phyloP scores from a whole-genome alignment of 805 yeast genomes.

The Candida mattraensis region DNA sequence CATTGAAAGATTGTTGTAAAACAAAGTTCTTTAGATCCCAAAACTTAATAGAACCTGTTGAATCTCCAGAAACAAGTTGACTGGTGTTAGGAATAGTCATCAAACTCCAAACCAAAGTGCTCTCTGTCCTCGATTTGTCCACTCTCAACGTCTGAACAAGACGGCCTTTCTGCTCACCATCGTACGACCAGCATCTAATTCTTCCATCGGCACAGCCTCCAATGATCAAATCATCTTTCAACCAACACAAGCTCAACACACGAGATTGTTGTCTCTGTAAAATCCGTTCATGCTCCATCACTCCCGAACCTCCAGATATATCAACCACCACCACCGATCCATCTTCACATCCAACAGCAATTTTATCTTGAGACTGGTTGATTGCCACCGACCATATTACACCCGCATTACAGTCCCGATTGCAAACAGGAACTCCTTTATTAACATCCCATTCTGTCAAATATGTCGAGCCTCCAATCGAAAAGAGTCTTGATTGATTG shows the following conservation, averaged over 20 bases:
- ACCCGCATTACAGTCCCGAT: constrained; percentile 90
- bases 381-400: constrained; percentile 86
- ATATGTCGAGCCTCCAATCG: constrained; percentile 90
- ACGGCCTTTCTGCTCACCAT: constrained; percentile 52
- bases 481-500: constrained; percentile 66
- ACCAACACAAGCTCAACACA: constrained; percentile 79
- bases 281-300: constrained; percentile 69
- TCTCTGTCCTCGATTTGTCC: constrained; percentile 81
- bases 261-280: constrained; percentile 84
- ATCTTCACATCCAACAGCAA: constrained; percentile 94
- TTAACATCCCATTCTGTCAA: constrained; percentile 89
- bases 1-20: constrained; percentile 73
- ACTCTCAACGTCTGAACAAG: constrained; percentile 85
- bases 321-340: constrained; percentile 85
- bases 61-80: constrained; percentile 93
- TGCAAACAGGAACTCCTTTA: constrained; percentile 68
- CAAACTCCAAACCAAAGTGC: constrained; percentile 91
- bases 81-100: constrained; percentile 56
- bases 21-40: constrained; percentile 87
- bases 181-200: constrained; percentile 74
- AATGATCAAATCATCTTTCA: constrained; percentile 58
- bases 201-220: constrained; percentile 98
- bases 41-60: constrained; percentile 88
- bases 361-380: constrained; percentile 55
- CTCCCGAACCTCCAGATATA: constrained; percentile 84